Base-by-base conservation (phyloP, 352 stramenopile genomes). In the Phytophthora rubi region DNA sequence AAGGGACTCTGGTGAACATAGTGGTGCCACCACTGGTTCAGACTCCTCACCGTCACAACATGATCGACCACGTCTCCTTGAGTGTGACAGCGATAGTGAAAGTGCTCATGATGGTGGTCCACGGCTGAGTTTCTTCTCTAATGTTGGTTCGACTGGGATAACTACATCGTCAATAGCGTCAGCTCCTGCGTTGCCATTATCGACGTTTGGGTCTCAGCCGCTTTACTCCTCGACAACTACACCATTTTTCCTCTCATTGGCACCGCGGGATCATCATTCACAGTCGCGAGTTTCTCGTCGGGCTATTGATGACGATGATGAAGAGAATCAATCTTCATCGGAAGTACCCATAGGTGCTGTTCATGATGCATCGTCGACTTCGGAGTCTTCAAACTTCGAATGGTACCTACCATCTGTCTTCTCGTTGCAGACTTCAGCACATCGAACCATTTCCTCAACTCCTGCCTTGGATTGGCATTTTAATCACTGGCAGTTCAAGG, bases 391-490 rank as follows among this genome's bases (percentile, higher is more conserved):
- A n/a, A 88, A 76, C 42, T 90, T 88, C 39, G 85, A 92, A 39
- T 93, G 86, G 86, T 90, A 89, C 28, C 62, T 95, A 16, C 88
- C 85, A 3, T 90, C 88, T 7, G 70, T 93, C 12, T 92, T 95
- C 53, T 90, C 83, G 0, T 88, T 88, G 15, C 83, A 91, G 61
- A 85, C 83, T 9, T 88, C 87, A 28, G 73, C 75, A 13, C 66
- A 81, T 6, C 85, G 84, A 37, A 84, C 74, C 1, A 76, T 77
- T 51, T 88, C 80, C 8, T 78, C 75, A 7, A 67, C 73, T 6
- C 88, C 87, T 53, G 80, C 80, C 7, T 73, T 93, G 23, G 87
- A 95, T 52, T 95, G 87, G 87, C 83, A 95, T 76, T 95, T 93
- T 47, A 75, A 90, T 52, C 74, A 86, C 42, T 93, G 74, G 74